phyloP scores from a whole-genome alignment of 2,329 filamentous ascomycete species.

The Atkinsonella hypoxylon region DNA sequence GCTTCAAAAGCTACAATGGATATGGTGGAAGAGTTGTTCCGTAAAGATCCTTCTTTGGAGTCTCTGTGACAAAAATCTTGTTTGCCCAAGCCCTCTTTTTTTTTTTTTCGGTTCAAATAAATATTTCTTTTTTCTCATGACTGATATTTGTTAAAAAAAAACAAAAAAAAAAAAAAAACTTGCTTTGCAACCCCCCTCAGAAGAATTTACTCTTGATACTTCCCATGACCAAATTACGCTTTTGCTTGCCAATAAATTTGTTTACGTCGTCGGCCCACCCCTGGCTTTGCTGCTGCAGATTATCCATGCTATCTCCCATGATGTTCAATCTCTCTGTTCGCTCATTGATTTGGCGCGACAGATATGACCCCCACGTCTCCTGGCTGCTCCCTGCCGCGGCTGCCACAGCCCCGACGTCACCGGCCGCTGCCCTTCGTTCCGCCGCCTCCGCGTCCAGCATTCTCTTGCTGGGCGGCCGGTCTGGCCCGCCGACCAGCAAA shows the following conservation, averaged over 20 bases:
- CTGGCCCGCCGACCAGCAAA: conserved; percentile 76
- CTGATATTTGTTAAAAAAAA: no score
- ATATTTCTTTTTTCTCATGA: no score
- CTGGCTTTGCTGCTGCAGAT: conserved; percentile 65
- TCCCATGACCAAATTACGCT: conserved; percentile 70
- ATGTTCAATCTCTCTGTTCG: conserved; percentile 77
- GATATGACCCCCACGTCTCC: conserved; percentile 66
- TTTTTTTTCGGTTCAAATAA: no score
- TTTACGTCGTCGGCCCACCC: conserved; percentile 80
- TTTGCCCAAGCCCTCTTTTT: neutral
- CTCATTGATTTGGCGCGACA: conserved; percentile 79
- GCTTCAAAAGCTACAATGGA: conserved; percentile 6
- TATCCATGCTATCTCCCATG: conserved; percentile 76
- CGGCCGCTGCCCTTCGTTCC: conserved; percentile 51
- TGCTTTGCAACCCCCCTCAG: conserved; percentile 8
- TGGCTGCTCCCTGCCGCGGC: conserved; percentile 19
- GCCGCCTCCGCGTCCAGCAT: conserved; percentile 71
- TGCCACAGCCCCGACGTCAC: conserved; percentile 17
- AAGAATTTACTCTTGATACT: conserved; percentile 49
- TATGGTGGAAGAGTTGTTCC: conserved; percentile 7
- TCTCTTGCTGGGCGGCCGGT: conserved; percentile 76
- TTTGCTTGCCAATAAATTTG: conserved; percentile 79
- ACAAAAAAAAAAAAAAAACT: no score
- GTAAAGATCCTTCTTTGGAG: conserved; percentile 8
- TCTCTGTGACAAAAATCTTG: conserved; percentile 5